Evolutionary conservation across 805 yeast genomes (phyloP), one percentile per base, ranked within the genome.

Genomic region (Cyberlindnera veronae): DNA sequence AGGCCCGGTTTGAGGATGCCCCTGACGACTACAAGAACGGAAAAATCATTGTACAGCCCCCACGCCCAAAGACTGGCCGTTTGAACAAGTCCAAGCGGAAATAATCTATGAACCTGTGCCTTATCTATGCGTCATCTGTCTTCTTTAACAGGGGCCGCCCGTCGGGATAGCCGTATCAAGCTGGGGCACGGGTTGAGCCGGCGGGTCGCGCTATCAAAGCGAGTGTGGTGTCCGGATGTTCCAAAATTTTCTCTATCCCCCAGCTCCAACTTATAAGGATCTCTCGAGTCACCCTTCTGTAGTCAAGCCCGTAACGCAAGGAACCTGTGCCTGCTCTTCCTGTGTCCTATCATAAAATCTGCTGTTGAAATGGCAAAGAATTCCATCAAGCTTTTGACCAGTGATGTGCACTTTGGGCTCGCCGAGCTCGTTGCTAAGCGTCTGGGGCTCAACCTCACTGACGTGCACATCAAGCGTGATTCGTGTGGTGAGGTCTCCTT

Each of bases 11-110:
- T 53, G 76, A 79, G 51, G 76, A 78, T 53, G 84, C 86, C 17
- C 72, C 79, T 3, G 83, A 82, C 11, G 91, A 82, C 26, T 81
- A 83, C 13, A 77, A 68, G 49, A 81, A 87, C 46, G 95, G 95
- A 0, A 75, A 78, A 4, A 62, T 84, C 0, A 64, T 82, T 1
- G 65, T 83, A 5, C 51, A 50, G 21, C 46, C 36, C 8, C 22
- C 30, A 28, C 30, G 27, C 8, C 32, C 22, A 8, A n/a, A n/a
- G n/a, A n/a, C n/a, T n/a, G n/a, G n/a, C n/a, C n/a, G n/a, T n/a
- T n/a, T n/a, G n/a, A n/a, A n/a, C n/a, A n/a, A n/a, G n/a, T n/a
- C n/a, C n/a, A n/a, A n/a, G n/a, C n/a, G n/a, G n/a, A n/a, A n/a
- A n/a, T n/a, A n/a, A n/a, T n/a, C n/a, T n/a, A n/a, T n/a, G n/a